Percentiles rank a stretch among this genome's conserved stretches.
Conservation (phyloP, 306 rosid species). For the Trichosanthes truncata region DNA sequence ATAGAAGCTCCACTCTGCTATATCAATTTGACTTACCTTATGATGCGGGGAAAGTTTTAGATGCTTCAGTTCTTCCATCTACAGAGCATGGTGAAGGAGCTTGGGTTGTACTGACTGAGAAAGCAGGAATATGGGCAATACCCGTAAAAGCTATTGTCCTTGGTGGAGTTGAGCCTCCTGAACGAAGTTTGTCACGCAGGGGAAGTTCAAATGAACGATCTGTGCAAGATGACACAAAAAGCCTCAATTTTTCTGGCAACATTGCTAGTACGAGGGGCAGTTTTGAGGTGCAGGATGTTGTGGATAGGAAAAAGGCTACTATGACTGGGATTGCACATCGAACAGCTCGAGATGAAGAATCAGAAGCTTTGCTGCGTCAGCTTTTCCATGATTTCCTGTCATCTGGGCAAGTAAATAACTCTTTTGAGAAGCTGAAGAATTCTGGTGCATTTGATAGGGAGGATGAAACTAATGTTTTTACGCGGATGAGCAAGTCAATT, state of each 20-base stretch:
- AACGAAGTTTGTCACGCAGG: constrained; percentile 88
- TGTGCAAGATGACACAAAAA: constrained; percentile 67
- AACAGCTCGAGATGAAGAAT: constrained; percentile 80
- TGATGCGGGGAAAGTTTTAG: constrained; percentile 95
- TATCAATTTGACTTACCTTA: constrained; percentile 94
- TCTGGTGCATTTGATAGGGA: constrained; percentile 89
- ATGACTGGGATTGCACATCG: constrained; percentile 49
- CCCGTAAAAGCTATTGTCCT: constrained; percentile 88
- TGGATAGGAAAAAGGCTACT: constrained; percentile 53
- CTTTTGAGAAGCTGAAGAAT: constrained; percentile 60
- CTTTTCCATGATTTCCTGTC: constrained; percentile 69
- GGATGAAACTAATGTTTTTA: constrained; percentile 82
- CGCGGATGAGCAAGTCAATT: constrained; percentile 83
- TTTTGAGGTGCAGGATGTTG: constrained; percentile 76
- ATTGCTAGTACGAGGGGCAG: constrained; percentile 62
- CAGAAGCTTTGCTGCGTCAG: constrained; percentile 73
- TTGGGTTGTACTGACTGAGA: constrained; percentile 92
- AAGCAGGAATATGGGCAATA: constrained; percentile 98
- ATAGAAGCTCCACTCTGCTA: constrained; percentile 52
- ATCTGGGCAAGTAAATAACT: constrained; percentile 68
- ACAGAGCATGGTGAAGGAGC: constrained; percentile 80
- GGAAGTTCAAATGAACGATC: constrained; percentile 95
- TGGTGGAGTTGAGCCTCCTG: constrained; percentile 99
- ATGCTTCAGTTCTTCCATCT: constrained; percentile 86
- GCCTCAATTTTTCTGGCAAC: constrained; percentile 52